Conservation (phyloP, 2,329 filamentous ascomycete genomes). For the Rutstroemia sp. region DNA sequence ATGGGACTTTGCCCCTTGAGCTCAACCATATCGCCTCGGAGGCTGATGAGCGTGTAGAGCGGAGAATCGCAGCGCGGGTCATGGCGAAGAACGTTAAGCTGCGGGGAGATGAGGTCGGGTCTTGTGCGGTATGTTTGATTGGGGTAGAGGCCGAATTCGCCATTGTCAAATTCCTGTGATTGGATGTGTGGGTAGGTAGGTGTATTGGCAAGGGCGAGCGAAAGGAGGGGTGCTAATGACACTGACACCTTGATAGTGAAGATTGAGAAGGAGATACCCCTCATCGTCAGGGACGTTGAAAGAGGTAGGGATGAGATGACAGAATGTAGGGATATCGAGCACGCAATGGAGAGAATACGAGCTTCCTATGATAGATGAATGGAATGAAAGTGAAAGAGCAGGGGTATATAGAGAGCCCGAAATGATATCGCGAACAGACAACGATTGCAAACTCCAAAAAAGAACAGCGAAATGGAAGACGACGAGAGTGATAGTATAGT, state of each 20-base stretch:
- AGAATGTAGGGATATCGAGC: not conserved
- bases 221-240: not conserved
- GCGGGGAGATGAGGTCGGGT: slow-evolving; percentile 18
- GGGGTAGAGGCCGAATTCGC: slow-evolving; percentile 31
- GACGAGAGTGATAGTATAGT: too few species aligned
- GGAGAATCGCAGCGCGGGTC: slow-evolving; percentile 12
- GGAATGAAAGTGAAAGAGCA: too few species aligned
- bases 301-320: not conserved
- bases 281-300: not conserved
- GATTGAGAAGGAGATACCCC: not conserved
- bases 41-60: slow-evolving; percentile 10
- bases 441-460: too few species aligned
- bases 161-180: slow-evolving; percentile 28
- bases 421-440: too few species aligned
- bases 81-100: slow-evolving; percentile 10
- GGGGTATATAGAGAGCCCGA: too few species aligned
- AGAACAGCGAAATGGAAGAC: too few species aligned
- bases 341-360: not conserved
- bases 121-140: slow-evolving; percentile 29
- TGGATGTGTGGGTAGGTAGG: not conserved
- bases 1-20: slow-evolving; percentile 13
- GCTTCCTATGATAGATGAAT: not conserved
- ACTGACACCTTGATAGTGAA: not conserved
- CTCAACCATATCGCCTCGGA: slow-evolving; percentile 12
- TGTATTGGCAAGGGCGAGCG: not conserved